Evolutionary conservation across 345 rosid genomes (phyloP).

Genomic region (Firmiana major): DNA sequence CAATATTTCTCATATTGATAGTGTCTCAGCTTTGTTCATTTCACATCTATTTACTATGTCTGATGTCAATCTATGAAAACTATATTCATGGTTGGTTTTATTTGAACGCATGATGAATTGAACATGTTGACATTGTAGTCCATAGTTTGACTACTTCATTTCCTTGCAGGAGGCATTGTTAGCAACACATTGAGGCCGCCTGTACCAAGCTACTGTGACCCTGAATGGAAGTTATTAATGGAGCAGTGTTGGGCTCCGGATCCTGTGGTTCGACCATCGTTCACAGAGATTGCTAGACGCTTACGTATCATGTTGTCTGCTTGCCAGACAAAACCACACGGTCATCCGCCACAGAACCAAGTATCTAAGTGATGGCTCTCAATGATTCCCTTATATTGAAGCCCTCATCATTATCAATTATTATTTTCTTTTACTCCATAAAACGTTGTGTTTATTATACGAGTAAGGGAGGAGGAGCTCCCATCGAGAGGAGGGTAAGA

Average conservation of each 20-base stretch:
- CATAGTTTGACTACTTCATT: not conserved
- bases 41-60: not conserved
- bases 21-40: not conserved
- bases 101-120: not conserved
- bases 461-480: slow-evolving; percentile 13
- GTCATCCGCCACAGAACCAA: slow-evolving; percentile 24
- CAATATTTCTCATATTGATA: not conserved
- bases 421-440: not conserved
- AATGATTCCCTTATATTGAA: not conserved
- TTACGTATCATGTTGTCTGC: slow-evolving; percentile 66
- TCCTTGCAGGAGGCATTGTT: slow-evolving; percentile 69
- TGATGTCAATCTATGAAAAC: not conserved
- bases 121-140: not conserved
- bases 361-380: slow-evolving; percentile 19
- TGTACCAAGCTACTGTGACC: slow-evolving; percentile 65
- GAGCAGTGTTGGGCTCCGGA: slow-evolving; percentile 94
- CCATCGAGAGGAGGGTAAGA: slow-evolving; percentile 16
- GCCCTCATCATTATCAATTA: not conserved
- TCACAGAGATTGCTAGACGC: slow-evolving; percentile 71
- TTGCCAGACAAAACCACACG: slow-evolving; percentile 42
- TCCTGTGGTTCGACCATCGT: slow-evolving; percentile 67
- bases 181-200: slow-evolving; percentile 75
- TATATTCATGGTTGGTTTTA: not conserved
- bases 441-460: slow-evolving; percentile 5
- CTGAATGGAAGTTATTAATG: slow-evolving; percentile 77